Percentiles rank a stretch among this genome's conserved stretches.
Conservation (phyloP, 345 rosid species). For the Syzygium oleosum region DNA sequence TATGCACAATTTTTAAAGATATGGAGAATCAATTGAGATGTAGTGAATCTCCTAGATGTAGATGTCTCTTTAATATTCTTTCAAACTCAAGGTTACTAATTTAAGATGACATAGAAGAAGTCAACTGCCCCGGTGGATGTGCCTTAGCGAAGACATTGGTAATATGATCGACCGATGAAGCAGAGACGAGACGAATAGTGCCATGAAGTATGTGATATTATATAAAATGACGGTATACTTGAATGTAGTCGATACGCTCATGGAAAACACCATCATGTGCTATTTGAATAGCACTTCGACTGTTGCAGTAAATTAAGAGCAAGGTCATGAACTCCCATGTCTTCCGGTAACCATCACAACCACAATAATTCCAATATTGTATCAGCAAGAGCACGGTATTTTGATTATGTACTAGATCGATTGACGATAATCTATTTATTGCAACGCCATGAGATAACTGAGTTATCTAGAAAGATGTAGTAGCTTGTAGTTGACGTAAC, state of each 20-base stretch:
- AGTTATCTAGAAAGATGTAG: not conserved
- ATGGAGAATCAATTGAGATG: not conserved
- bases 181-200: too few relatives aligned
- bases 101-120: not conserved
- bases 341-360: not conserved
- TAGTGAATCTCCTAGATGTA: not conserved
- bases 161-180: too few relatives aligned
- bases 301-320: not conserved
- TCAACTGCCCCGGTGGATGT: not conserved
- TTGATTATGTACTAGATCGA: not conserved
- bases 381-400: rapidly evolving
- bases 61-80: not conserved
- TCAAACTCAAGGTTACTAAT: not conserved
- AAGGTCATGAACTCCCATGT: too few relatives aligned
- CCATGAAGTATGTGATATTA: not conserved
- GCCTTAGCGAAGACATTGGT: not conserved
- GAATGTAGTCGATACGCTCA: not conserved
- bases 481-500: not conserved
- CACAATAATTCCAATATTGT: not conserved
- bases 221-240: not conserved
- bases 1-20: too few relatives aligned
- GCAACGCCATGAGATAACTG: not conserved
- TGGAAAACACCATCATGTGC: not conserved
- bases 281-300: not conserved
- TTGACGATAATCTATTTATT: not conserved